phyloP scores from a whole-genome alignment of 2,329 filamentous ascomycete genomes.

The Thielaviopsis punctulata region DNA sequence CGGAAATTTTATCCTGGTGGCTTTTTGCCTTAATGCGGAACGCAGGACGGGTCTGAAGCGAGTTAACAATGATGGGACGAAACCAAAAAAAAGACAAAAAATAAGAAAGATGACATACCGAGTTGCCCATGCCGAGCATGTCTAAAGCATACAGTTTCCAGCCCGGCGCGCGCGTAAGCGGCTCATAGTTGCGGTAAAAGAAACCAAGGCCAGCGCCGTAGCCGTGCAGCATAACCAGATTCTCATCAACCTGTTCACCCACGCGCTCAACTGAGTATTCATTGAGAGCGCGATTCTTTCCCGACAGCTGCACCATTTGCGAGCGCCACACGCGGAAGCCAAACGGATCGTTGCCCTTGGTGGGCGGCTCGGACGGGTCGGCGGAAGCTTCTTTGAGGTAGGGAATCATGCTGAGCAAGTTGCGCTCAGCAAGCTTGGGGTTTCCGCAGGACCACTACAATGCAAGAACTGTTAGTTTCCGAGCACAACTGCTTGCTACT shows the following conservation, averaged over 20 bases:
- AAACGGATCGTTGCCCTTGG: slow-evolving; percentile 49
- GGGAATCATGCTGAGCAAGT: slow-evolving; percentile 72
- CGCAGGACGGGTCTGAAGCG: slow-evolving; percentile 42
- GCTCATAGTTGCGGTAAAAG: slow-evolving; percentile 97
- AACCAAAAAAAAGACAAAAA: neutral
- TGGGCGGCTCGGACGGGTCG: slow-evolving; percentile 29
- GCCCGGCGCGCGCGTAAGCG: slow-evolving; percentile 56
- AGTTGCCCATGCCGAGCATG: slow-evolving; percentile 87
- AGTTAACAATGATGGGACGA: neutral
- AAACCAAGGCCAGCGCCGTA: slow-evolving; percentile 94
- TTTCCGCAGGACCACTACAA: slow-evolving; percentile 69
- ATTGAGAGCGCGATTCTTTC: slow-evolving; percentile 75
- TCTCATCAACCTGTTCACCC: slow-evolving; percentile 64
- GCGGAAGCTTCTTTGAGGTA: slow-evolving; percentile 62
- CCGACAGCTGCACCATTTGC: slow-evolving; percentile 65
- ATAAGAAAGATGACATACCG: slow-evolving; percentile 22
- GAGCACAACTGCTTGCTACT: no score
- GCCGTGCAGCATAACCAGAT: slow-evolving; percentile 87
- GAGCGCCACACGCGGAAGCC: slow-evolving; percentile 77
- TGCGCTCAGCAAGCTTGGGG: slow-evolving; percentile 69
- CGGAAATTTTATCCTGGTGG: slow-evolving; percentile 59
- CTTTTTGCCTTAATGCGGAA: slow-evolving; percentile 79
- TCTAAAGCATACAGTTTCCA: slow-evolving; percentile 92
- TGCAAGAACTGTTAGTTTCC: no score
- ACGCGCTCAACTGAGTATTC: slow-evolving; percentile 81